Evolutionary conservation across 2,329 filamentous ascomycete species (phyloP), one percentile per base, ranked within the genome.

Genomic region (Ascochyta viciae-villosae): DNA sequence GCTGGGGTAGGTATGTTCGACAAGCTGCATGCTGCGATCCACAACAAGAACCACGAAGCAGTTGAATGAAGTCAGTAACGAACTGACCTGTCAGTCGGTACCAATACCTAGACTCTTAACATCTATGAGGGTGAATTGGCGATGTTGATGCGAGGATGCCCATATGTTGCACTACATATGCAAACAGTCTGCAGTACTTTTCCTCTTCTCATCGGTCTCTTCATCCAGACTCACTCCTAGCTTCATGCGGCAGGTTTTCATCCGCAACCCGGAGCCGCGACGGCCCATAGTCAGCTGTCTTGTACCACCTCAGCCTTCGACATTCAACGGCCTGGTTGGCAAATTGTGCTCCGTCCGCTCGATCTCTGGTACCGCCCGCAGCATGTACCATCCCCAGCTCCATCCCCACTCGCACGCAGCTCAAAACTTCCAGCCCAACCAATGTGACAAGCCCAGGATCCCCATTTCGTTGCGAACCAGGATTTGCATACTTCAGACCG

Each of bases 401-500:
- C 12, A 4, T 40, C 29, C 46, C 24, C 45, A 55, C 52, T 39
- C 26, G 41, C 37, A 22, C 38, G 53, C 47, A 50, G 31, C 46
- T 50, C 43, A 31, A 43, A 44, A 39, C n/a, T 23, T 34, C 43
- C 43, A 39, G 27, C 29, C 31, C 48, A 48, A 31, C 41, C 33
- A 12, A 40, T 40, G 27, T 52, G 54, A 57, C 34, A 49, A 38
- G 29, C 34, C 40, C 34, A 34, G 54, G 44, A 10, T 27, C 26
- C 44, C 12, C 29, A 12, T 31, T 31, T 31, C 39, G 39, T 49
- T 52, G 48, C 34, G 3, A 43, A 13, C 49, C n/a, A 49, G 49
- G 44, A 45, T 49, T 29, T 42, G 24, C 31, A 16, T 43, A 12
- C 35, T 57, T 8, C 48, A 57, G 48, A 52, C 54, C 48, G 48